Percentiles rank a stretch among this genome's conserved stretches.
phyloP scores from a whole-genome alignment of 2,329 filamentous ascomycete species.

The Chalara sp. region DNA sequence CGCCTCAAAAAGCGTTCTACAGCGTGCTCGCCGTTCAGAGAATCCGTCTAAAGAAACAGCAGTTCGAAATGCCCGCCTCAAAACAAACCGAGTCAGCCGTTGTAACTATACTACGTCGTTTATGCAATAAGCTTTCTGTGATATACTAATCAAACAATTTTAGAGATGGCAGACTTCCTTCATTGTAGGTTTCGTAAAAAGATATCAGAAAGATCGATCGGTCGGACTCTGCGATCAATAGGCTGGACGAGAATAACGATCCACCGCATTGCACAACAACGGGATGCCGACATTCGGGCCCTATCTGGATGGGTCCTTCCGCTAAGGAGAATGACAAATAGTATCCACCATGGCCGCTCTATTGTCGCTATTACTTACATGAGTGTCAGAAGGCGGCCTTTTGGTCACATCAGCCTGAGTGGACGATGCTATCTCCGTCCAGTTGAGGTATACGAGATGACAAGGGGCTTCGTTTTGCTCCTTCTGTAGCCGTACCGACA shows the following conservation, averaged over 20 bases:
- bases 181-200: constrained; percentile 1
- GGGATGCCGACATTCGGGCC: too few relatives aligned
- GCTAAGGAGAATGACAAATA: not conserved
- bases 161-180: not conserved
- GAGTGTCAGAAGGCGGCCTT: not conserved
- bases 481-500: constrained; percentile 1
- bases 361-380: not conserved
- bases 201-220: constrained; percentile 1
- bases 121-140: too few relatives aligned
- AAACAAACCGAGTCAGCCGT: constrained; percentile 3
- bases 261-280: constrained; percentile 12
- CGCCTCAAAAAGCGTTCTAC: not conserved
- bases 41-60: constrained; percentile 2
- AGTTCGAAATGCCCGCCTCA: constrained; percentile 3
- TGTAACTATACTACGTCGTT: too few relatives aligned
- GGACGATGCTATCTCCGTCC: constrained; percentile 1
- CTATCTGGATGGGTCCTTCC: not conserved
- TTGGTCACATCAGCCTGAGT: not conserved
- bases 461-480: constrained; percentile 3
- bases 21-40: not conserved
- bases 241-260: constrained; percentile 25
- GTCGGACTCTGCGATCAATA: not conserved
- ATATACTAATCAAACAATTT: constrained; percentile 23
- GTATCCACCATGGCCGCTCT: not conserved
- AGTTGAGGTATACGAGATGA: constrained; percentile 6